Evolutionary conservation across 1,139 yeast species (phyloP).

Genomic region (Lodderomyces jiufengensis): DNA sequence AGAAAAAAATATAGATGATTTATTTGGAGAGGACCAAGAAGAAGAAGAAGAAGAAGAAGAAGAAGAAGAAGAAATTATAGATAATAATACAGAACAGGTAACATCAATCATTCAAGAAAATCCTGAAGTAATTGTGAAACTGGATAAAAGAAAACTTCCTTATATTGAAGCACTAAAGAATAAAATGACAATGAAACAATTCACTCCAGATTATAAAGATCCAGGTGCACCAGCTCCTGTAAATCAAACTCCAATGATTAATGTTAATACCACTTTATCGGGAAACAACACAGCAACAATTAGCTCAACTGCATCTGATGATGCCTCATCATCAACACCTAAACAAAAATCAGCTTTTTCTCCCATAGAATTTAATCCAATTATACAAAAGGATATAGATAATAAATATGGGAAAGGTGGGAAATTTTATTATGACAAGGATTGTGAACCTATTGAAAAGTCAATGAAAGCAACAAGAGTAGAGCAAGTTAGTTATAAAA

Average conservation of each 20-base stretch:
- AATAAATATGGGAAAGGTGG: conserved; percentile 86
- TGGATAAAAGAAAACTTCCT: conserved; percentile 6
- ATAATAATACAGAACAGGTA: background rate
- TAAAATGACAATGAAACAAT: conserved; percentile 45
- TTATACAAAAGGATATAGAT: conserved; percentile 70
- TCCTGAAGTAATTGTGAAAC: background rate
- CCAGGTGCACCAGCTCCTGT: conserved; percentile 80
- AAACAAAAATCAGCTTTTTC: conserved; percentile 58
- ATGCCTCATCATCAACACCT: conserved; percentile 10
- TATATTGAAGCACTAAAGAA: conserved; percentile 55
- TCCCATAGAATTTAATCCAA: conserved; percentile 75
- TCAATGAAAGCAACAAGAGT: conserved; percentile 15
- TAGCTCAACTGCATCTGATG: conserved; percentile 9
- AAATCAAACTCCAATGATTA: conserved; percentile 52
- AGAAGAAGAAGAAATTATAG: background rate
- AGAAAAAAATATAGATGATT: conserved; percentile 7
- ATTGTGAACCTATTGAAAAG: background rate
- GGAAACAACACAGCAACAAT: background rate
- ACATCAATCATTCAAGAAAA: background rate
- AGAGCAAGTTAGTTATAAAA: too few species aligned
- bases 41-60: background rate
- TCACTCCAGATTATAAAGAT: conserved; percentile 60
- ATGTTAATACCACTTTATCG: conserved; percentile 11
- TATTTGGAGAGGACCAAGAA: conserved; percentile 6
- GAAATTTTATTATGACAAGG: conserved; percentile 49